Evolutionary conservation across 805 yeast species (phyloP), one percentile per base, ranked within the genome.

Genomic region (Diddensiella santjacobensis): DNA sequence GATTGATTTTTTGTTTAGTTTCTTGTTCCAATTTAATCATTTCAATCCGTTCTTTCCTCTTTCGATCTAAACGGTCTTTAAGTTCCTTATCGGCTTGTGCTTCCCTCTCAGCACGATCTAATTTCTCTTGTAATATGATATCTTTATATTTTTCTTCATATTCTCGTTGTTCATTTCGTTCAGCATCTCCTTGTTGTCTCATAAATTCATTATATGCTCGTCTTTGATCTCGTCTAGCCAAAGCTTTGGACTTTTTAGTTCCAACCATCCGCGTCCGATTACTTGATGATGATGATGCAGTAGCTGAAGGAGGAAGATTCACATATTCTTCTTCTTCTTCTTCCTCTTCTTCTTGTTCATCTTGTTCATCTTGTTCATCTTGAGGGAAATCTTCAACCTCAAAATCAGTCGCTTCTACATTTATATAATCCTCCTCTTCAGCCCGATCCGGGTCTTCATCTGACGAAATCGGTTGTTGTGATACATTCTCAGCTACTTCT

Each of bases 181-280:
- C 55, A n/a, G 51, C 58, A 33, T 57, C 65, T 19, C 65, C 65
- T 48, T 50, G 51, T 46, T 61, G 60, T 18, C 67, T 55, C 22
- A 65, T 58, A 43, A 54, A 60, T 53, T 65, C 69, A 45, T 53
- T 58, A 48, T 62, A 65, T 22, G 63, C 63, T 3, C 68, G 49
- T n/a, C 63, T 55, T 44, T 58, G 64, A 35, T 64, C 69, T 29
- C 60, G 46, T 19, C 54, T 44, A 4, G 65, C 68, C 30, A 63
- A 57, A 18, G 68, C 61, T 43, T 56, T 57, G 38, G 68, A 59
- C 56, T 65, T 65, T 48, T 65, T 65, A 17, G 62, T 51, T 22
- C 69, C 68, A 2, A 65, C 66, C 8, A 22, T 42, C 10, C 55
- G 41, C 22, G 45, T 47, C 13, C 38, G 20, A 6, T 31, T 11